Base-by-base conservation (phyloP, 768 basidiomycete genomes). In the Lactarius hengduanensis region DNA sequence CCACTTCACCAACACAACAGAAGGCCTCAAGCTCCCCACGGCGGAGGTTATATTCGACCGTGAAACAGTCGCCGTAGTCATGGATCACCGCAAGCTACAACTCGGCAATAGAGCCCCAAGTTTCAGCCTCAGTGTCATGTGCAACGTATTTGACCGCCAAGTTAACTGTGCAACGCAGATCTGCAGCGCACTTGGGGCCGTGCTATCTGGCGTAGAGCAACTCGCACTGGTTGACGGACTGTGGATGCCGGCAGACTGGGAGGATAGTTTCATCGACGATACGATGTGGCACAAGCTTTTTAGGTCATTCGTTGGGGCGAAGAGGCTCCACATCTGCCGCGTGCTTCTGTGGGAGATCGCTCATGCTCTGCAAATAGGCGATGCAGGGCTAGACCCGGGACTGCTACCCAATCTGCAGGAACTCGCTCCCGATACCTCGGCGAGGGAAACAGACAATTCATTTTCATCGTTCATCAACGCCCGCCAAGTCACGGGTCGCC, bases 91-190 rank as follows among this genome's bases (percentile, higher is more conserved):
- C 40, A 7, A 4, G 22, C 20, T 26, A 28, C 50, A 8, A 20
- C 36, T 40, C 6, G 47, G 15, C 0, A 40, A 59, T 20, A 34
- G 22, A 40, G 4, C 20, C 4, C 16, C 50, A 26, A 15, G 50
- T 26, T 22, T 64, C 32, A n/a, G 10, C 13, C 15, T 58, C 7
- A 28, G 38, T n/a, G 18, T 59, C 28, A 38, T 7, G 3, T 64
- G 50, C 63, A 22, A 22, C 38, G 28, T n/a, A n/a, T 54, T 64
- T 10, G 63, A 53, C 15, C 59, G 38, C 57, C 63, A 64, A 20
- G 9, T 59, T 0, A 9, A 10, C 28, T 30, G 47, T 4, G 57
- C 63, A 0, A 20, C 57, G 28, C 63, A 53, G 26, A 22, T 64
- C 18, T 65, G 57, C 58, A 10, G 2, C 11, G 58, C 38, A 20